Evolutionary conservation across 2,329 filamentous ascomycete genomes (phyloP), one percentile per base, ranked within the genome.

Genomic region (Aureobasidium namibiae): DNA sequence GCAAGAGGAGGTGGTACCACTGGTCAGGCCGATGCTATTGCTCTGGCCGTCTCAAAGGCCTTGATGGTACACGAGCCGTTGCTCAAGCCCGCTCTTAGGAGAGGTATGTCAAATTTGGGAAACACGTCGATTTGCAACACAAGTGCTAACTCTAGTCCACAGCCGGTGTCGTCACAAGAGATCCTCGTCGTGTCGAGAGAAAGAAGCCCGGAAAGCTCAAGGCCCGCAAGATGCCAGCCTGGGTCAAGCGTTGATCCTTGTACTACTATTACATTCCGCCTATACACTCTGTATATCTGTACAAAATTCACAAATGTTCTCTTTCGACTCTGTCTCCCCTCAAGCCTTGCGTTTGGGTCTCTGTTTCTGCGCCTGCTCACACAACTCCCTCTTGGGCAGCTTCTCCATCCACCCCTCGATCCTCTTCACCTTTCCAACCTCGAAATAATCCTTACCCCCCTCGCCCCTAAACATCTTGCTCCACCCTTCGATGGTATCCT

Each of bases 151-250:
- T 63, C 58, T 53, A 62, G 62, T 60, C 63, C 63, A 60, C 66
- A 99, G 94, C 92, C 72, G 95, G 95, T 63, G 91, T 88, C 74
- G 83, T 99, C 64, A 95, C 92, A 56, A 88, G 92, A 70, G 92
- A 99, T 78, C 83, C 87, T 60, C 90, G 92, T 77, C 86, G 81
- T 70, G 95, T 99, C 66, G 94, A 99, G 78, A 92, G 94, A 74
- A 99, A 99, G 86, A 97, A 99, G 83, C 84, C 90, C 60, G 95
- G 94, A 67, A 90, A 90, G 70, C 76, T 95, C 77, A 99, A 99
- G 82, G 92, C 94, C 61, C 89, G 94, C 76, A 99, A 99, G 85
- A 95, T 88, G 85, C 92, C 92, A 62, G 83, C 94, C 68, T 99
- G 95, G 94, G 92, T 97, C 81, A 97, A 96, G 85, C 80, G 84